Evolutionary conservation across 768 basidiomycete species (phyloP), one percentile per base, ranked within the genome.

Genomic region (Austroboletus eburneus): DNA sequence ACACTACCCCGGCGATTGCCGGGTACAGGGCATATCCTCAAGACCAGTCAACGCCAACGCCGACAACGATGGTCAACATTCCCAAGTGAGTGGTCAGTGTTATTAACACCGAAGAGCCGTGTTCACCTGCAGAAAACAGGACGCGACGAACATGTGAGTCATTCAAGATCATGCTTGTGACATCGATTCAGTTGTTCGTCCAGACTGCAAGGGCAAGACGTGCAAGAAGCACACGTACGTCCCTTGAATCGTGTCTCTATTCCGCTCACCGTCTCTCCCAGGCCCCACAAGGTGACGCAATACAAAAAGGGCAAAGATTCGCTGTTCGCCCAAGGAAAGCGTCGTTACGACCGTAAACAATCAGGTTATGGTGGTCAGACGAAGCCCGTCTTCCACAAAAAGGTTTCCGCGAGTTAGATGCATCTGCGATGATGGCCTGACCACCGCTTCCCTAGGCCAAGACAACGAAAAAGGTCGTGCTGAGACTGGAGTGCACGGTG

Each of bases 231-330:
- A 96, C 81, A 95, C 91, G 88, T 92, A 75, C 46, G 89, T 74
- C 22, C 12, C 20, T n/a, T 27, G 14, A 2, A 7, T 27, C 5
- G 21, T 14, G n/a, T n/a, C 12, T 32, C 6, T n/a, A 9, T 5
- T 8, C 34, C 9, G 5, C 22, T 49, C 35, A 54, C 43, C 23
- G 9, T 17, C 22, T 30, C 3, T 24, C 30, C n/a, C 65, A 93
- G 91, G 54, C 94, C 94, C 49, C 95, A 98, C 77, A 99, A 99
- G 73, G 95, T 99, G 64, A 97, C 95, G 49, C 95, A 99, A 71
- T 99, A 98, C 83, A 99, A 99, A 86, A 96, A 91, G 81, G 96
- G 96, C 69, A 98, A 99, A 76, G 95, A 91, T 68, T 98, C 96
- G 50, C 74, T 94, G 54, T 89, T 90, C 68, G 96, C 91, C 43